These are phyloP conservation scores for Spiraea crenata DNA, from an alignment of 331 rosid species.

Conservation along the genomic window DNA sequence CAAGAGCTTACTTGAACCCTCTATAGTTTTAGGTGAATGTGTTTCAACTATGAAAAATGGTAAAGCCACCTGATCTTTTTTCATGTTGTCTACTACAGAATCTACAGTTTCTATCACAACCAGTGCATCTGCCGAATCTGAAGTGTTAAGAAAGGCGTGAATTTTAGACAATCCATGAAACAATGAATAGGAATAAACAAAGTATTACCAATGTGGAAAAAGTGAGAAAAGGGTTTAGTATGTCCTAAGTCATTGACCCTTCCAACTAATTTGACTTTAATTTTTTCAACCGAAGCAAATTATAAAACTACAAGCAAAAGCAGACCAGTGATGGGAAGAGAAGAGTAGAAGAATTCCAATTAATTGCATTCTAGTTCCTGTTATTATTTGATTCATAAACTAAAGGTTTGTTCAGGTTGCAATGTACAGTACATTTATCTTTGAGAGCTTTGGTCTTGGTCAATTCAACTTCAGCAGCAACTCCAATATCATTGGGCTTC, in stretches of 20 bases:
- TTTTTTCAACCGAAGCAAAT: neutral
- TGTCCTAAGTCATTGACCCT: neutral
- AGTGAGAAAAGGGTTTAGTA: neutral
- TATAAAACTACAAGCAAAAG: neutral
- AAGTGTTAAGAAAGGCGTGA: neutral
- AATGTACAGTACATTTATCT: neutral
- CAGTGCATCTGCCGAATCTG: neutral
- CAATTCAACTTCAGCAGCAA: constrained; percentile 6
- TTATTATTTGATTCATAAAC: neutral
- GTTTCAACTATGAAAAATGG: too few species aligned
- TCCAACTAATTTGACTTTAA: neutral
- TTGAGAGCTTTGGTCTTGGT: constrained; percentile 1
- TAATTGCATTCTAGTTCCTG: neutral
- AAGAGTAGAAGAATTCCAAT: neutral
- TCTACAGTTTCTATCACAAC: neutral
- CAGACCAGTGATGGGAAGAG: neutral
- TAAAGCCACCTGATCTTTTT: too few species aligned
- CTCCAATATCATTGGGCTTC: constrained; percentile 5
- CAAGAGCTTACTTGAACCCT: neutral
- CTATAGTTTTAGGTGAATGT: neutral
- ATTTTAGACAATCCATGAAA: neutral
- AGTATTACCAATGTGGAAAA: too few species aligned
- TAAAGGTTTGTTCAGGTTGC: neutral
- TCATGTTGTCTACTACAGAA: neutral
- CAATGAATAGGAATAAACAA: neutral